A percentile compares a stretch with the other conserved stretches of the same genome.
Evolutionary conservation across 2,329 filamentous ascomycete species (phyloP).

Genomic region (Elsinoe arachidis): DNA sequence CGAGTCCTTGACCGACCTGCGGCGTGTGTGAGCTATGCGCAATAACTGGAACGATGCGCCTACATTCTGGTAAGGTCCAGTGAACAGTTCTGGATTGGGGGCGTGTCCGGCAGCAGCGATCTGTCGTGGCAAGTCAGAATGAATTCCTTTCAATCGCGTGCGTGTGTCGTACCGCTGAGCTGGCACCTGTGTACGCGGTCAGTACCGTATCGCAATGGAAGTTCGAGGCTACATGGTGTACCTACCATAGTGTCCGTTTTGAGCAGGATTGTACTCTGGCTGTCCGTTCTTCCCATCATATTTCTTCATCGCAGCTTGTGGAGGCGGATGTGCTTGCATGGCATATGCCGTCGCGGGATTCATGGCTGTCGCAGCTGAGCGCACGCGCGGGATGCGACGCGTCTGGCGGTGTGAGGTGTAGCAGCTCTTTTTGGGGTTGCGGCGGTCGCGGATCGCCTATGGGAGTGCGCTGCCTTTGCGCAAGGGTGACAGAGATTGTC

Average conservation of each 20-base stretch:
- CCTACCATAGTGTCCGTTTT: constrained; percentile 44
- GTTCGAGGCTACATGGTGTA: neutral
- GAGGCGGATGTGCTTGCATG: constrained; percentile 21
- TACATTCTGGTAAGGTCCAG: constrained; percentile 91
- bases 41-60: constrained; percentile 26
- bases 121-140: constrained; percentile 39
- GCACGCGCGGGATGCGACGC: neutral
- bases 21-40: constrained; percentile 10
- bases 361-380: constrained; percentile 20
- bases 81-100: constrained; percentile 83
- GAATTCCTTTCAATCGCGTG: constrained; percentile 10
- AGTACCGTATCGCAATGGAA: neutral
- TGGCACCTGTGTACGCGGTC: constrained; percentile 47
- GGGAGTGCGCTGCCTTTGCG: neutral
- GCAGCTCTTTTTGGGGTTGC: neutral
- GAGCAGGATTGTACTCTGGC: constrained; percentile 37
- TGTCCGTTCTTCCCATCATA: constrained; percentile 44
- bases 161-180: constrained; percentile 51
- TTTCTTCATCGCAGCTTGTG: constrained; percentile 31
- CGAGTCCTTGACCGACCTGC: constrained; percentile 89
- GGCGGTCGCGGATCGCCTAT: neutral
- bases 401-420: neutral
- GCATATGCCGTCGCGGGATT: constrained; percentile 19
- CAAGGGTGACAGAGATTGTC: neutral
- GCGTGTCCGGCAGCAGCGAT: constrained; percentile 81